Base-by-base conservation (phyloP, 495 filamentous ascomycete species). In the Penicillium mononematosum region DNA sequence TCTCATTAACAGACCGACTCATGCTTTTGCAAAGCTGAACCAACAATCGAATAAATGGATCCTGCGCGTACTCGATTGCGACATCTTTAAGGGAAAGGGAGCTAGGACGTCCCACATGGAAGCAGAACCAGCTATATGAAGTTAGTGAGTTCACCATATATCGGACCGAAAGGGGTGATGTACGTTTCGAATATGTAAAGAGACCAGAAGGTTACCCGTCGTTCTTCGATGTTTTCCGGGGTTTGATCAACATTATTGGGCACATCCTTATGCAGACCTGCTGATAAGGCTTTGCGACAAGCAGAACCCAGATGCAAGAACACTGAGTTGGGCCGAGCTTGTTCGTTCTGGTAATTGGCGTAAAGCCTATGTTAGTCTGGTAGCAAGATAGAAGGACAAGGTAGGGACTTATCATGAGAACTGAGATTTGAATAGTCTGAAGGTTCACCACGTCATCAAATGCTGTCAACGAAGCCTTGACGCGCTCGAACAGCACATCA, bases 371-470 rank as follows among this genome's bases (percentile, higher is more conserved):
- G 57, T 65, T 19, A 64, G 46, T 24, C 11, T 4, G 3, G 17
- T n/a, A 11, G 7, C 25, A 20, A 41, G 5, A 4, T 27, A 5
- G 25, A 29, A 7, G 27, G 7, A 29, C 7, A 29, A 29, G 32
- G 17, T 1, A 32, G 19, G 16, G 32, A 76, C 75, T 71, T 75
- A 78, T 78, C 73, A 79, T 74, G 14, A 78, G 58, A 19, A 76
- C 47, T 2, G 73, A 69, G 0, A 79, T 60, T 55, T 79, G 76
- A n/a, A 77, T 59, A 0, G 65, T 73, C 27, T 77, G 73, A 1
- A 78, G 48, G 48, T 75, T 79, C 0, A 78, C 76, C 6, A 74
- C 70, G 7, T 78, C 75, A 47, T 79, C 76, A 38, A 68, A 69
- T 0, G 64, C 42, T 3, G 58, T 54, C 25, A 61, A 51, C 1